phyloP scores from a whole-genome alignment of 208 protist species.

The Trypanosomatidae sp. region DNA sequence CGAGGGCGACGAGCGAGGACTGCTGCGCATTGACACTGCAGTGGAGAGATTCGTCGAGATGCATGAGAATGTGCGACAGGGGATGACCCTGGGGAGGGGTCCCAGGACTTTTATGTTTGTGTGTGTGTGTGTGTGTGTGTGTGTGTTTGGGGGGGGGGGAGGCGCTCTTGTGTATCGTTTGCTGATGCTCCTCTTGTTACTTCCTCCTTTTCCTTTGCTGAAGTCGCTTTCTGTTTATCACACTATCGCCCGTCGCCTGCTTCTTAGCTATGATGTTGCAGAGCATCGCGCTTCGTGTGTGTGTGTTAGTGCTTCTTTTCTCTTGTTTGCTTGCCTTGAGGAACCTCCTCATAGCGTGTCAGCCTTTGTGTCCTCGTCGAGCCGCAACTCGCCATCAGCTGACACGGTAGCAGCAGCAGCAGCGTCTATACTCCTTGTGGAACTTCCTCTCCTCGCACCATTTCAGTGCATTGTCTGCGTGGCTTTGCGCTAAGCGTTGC shows the following conservation, averaged over 20 bases:
- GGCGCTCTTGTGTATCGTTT: not conserved
- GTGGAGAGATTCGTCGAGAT: not conserved
- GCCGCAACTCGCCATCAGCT: not conserved
- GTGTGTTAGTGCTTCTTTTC: no score
- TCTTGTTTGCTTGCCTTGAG: not conserved
- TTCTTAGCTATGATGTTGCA: not conserved
- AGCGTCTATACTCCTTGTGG: not conserved
- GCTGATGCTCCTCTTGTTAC: not conserved
- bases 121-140: not conserved
- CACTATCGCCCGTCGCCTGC: not conserved
- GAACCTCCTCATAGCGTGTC: not conserved
- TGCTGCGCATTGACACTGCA: not conserved
- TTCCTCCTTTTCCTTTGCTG: slow-evolving; percentile 8
- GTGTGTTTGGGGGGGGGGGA: not conserved
- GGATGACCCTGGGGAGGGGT: no score
- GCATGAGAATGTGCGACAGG: not conserved
- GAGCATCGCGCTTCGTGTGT: not conserved
- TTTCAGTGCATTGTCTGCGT: slow-evolving; percentile 1
- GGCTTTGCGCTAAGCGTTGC: not conserved
- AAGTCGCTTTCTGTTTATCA: not conserved
- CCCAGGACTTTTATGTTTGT: not conserved
- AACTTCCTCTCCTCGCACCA: not conserved
- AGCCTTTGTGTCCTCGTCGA: not conserved
- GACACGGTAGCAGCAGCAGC: not conserved
- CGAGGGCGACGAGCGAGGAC: not conserved